Percentiles rank a stretch among this genome's conserved stretches.
These are phyloP conservation scores for Populus hybrid DNA, from an alignment of 441 rosid genomes.

Conservation along the genomic window DNA sequence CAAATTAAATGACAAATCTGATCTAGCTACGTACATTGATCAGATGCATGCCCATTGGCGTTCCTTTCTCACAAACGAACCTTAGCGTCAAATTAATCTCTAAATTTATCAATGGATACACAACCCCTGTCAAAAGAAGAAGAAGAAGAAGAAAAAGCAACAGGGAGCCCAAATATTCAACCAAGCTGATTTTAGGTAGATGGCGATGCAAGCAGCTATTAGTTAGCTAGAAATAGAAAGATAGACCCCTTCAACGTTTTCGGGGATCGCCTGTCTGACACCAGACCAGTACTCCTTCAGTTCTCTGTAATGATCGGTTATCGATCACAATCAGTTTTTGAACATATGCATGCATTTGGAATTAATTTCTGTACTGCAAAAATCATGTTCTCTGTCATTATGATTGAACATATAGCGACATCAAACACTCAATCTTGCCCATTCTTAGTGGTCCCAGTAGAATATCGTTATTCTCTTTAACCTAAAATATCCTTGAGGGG, in stretches of 20 bases:
- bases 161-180: background rate
- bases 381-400: background rate
- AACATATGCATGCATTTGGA: constrained; percentile 8
- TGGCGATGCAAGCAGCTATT: background rate
- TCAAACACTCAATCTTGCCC: background rate
- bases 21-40: background rate
- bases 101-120: background rate
- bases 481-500: background rate
- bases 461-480: background rate
- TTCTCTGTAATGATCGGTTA: background rate
- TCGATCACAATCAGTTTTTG: background rate
- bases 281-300: background rate
- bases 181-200: background rate
- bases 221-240: background rate
- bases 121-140: background rate
- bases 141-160: background rate
- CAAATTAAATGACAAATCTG: background rate
- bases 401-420: background rate
- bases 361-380: background rate
- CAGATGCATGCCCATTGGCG: background rate
- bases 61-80: background rate
- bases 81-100: background rate
- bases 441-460: background rate
- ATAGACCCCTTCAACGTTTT: background rate
- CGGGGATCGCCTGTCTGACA: background rate